These are phyloP conservation scores for Termitomyces sp. DNA, from an alignment of 768 basidiomycete species.

Conservation along the genomic window DNA sequence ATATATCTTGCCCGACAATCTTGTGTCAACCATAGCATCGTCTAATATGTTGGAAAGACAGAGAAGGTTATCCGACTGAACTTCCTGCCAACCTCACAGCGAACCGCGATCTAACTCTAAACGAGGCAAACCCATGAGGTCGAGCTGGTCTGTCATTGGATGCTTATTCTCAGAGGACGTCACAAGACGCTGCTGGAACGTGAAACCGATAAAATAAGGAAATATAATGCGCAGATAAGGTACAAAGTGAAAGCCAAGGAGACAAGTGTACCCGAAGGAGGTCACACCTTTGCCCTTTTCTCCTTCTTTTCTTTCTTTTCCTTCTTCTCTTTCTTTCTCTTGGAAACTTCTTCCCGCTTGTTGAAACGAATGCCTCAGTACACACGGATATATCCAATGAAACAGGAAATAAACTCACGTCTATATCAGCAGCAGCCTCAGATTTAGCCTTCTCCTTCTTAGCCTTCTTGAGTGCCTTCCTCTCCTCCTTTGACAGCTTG, in stretches of 20 bases:
- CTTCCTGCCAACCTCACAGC: neutral
- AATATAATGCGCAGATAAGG: constrained; percentile 1
- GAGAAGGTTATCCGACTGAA: neutral
- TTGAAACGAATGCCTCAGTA: constrained; percentile 1
- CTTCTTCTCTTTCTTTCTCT: constrained; percentile 57
- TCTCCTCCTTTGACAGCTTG: constrained; percentile 80
- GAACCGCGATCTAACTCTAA: neutral
- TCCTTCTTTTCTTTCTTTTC: constrained; percentile 36
- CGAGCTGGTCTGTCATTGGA: neutral
- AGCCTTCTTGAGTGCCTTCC: constrained; percentile 78
- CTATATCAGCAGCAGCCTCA: constrained; percentile 36
- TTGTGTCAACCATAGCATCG: neutral
- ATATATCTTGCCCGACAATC: neutral
- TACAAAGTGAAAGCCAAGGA: constrained; percentile 4
- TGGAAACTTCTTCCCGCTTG: constrained; percentile 17
- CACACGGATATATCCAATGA: neutral
- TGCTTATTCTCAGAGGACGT: neutral
- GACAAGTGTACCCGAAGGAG: constrained; percentile 9
- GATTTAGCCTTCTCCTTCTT: constrained; percentile 59
- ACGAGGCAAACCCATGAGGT: neutral
- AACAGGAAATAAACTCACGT: constrained; percentile 24
- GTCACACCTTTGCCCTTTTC: constrained; percentile 25
- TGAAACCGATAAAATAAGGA: neutral
- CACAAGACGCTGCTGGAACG: neutral
- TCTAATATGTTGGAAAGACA: neutral